Evolutionary conservation across 495 filamentous ascomycete genomes (phyloP).

Genomic region (Aspergillus sparsus): DNA sequence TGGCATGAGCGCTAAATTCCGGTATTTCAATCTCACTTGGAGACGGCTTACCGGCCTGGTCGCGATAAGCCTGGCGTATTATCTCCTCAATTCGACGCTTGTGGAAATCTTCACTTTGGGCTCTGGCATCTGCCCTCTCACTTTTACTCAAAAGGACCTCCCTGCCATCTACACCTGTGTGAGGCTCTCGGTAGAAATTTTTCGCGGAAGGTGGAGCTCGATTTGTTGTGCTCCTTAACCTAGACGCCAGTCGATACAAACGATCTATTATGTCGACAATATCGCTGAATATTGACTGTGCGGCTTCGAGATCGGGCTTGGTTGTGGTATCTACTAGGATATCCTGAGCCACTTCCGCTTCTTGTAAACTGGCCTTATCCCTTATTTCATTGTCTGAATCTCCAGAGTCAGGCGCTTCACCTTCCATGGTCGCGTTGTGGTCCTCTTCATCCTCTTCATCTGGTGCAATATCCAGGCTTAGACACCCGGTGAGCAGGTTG

Average conservation of each 20-base stretch:
- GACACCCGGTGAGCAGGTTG: neutral
- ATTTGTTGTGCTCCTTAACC: conserved; percentile 1
- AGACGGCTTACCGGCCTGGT: neutral
- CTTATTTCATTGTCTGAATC: neutral
- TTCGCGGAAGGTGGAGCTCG: conserved; percentile 1
- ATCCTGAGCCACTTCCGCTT: neutral
- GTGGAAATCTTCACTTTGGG: conserved; percentile 2
- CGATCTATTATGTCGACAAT: conserved; percentile 5
- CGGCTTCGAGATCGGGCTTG: neutral
- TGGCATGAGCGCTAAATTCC: neutral
- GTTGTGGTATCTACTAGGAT: no score
- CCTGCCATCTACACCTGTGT: neutral
- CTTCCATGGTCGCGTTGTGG: neutral
- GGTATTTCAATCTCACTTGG: neutral
- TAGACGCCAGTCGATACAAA: conserved; percentile 1
- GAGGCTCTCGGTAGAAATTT: conserved; percentile 2
- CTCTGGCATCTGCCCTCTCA: neutral
- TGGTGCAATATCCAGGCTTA: neutral
- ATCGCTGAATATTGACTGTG: neutral
- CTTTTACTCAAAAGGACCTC: neutral
- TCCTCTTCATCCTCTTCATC: neutral
- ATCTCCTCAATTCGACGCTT: conserved; percentile 7
- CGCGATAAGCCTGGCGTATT: conserved; percentile 4
- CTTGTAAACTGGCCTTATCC: neutral
- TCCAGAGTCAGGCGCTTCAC: neutral